Evolutionary conservation across 352 stramenopile genomes (phyloP), one percentile per base, ranked within the genome.

Genomic region (Phytophthora rubi): DNA sequence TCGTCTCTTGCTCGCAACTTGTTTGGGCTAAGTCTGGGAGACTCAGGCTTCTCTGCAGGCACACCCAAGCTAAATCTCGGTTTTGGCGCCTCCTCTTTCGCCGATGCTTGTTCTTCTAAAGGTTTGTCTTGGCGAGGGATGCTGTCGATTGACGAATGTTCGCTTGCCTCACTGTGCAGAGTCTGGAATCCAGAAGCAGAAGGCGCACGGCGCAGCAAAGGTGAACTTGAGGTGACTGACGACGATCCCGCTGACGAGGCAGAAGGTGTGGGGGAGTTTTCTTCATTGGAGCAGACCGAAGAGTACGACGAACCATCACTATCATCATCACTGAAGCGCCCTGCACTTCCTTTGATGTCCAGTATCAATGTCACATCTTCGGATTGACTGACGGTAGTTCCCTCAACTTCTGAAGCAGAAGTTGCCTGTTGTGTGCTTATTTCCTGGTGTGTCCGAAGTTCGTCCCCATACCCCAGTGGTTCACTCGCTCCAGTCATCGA

Each of bases 281-380:
- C 60, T 6, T 65, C 61, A 26, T 68, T 60, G 1, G 60, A 72
- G 32, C 62, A 71, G 21, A 65, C 67, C 7, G 60, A 62, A 16
- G 66, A 78, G 48, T 69, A 75, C 16, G 47, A 48, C 3, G 71
- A 75, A 2, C 57, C 67, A 28, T 78, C 71, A 39, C 66, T 75
- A 30, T 78, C 66, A 45, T 78, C 71, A n/a, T 72, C 62, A 59
- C 59, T 74, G 51, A 74, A 73, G 28, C 16, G 42, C 0, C 42
- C 42, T 2, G 42, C 56, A 2, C 45, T 54, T 39, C 52, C 53
- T 28, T 68, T 69, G 12, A 72, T 63, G 12, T 75, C 55, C 32
- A 75, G n/a, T 37, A 64, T 62, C 33, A 73, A 58, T 10, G 60
- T 55, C 18, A 68, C 58, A 26, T 68, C 57, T 15, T 71, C 52